phyloP scores from a whole-genome alignment of 306 rosid genomes.

The apple (Malus domestica) region ASM211411v1 NC_041798.1:28378001-28378500 shows the following conservation, averaged over 20 bases:
- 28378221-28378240: not conserved
- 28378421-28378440: constrained; percentile 2
- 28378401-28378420: not conserved
- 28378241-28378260: not conserved
- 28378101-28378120: not conserved
- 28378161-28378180: not conserved
- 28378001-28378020: not conserved
- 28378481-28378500: constrained; percentile 28
- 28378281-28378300: not conserved
- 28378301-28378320: not conserved
- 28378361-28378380: constrained; percentile 1
- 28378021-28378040: not conserved
- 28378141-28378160: not conserved
- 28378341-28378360: constrained; percentile 8
- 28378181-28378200: not conserved
- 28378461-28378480: constrained; percentile 18
- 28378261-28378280: not conserved
- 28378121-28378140: not conserved
- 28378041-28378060: not conserved
- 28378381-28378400: constrained; percentile 26
- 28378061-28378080: not conserved
- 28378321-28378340: not conserved
- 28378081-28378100: not conserved
- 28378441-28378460: constrained; percentile 3
- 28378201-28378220: not conserved